These are phyloP conservation scores for Arctium minus DNA, from an alignment of 129 eudicot species.

Conservation along the genomic window DNA sequence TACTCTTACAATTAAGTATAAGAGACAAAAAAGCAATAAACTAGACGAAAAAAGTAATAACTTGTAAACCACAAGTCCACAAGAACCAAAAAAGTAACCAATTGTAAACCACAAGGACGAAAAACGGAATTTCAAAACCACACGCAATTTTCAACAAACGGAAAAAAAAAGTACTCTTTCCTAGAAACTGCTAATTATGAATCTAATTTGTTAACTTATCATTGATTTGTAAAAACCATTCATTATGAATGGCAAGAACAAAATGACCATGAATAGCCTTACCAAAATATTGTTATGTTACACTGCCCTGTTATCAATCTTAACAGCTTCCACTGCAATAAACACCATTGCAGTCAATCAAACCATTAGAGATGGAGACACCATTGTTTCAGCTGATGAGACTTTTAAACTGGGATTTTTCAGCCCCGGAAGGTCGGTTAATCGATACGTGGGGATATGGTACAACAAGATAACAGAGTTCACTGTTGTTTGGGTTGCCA, in stretches of 20 bases:
- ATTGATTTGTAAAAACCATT: not conserved
- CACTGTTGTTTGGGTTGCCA: conserved; percentile 21
- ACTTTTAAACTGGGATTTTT: conserved; percentile 16
- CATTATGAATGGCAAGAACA: not conserved
- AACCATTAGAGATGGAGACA: conserved; percentile 16
- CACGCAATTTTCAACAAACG: too few species aligned
- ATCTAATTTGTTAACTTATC: not conserved
- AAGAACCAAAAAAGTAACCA: too few species aligned
- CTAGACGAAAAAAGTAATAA: too few species aligned
- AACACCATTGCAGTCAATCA: conserved; percentile 10
- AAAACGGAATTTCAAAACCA: too few species aligned
- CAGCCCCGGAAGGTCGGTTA: not conserved
- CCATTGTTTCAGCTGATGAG: conserved; percentile 15
- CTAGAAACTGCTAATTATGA: too few species aligned
- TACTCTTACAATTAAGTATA: too few species aligned
- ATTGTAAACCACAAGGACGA: too few species aligned
- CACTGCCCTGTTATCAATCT: not conserved
- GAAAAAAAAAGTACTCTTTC: too few species aligned
- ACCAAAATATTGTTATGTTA: not conserved
- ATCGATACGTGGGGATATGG: conserved; percentile 17
- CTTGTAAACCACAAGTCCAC: too few species aligned
- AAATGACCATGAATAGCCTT: not conserved
- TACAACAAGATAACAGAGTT: conserved; percentile 7
- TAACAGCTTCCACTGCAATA: not conserved
- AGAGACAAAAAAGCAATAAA: too few species aligned